Evolutionary conservation across 352 stramenopile genomes (phyloP).

Genomic region (Globisporangium nagaii): DNA sequence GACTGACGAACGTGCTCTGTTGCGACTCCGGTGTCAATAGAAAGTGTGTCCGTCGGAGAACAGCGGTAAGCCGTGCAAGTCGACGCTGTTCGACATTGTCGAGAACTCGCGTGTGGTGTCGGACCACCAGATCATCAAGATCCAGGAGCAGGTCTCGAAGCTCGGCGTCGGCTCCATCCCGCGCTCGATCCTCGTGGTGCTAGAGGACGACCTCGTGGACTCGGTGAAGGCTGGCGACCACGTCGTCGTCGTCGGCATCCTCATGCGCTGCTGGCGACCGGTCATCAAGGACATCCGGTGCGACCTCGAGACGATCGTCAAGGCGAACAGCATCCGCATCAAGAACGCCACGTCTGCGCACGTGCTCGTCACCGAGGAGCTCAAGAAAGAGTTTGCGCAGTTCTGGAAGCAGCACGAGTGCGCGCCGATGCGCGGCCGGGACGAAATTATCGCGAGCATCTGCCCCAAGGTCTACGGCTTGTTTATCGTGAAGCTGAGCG

Average conservation of each 20-base stretch:
- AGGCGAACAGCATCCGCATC: conserved; percentile 65
- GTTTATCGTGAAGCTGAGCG: conserved; percentile 89
- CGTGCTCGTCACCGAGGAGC: conserved; percentile 67
- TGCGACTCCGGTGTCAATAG: no score
- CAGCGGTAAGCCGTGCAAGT: conserved; percentile 66
- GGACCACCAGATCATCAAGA: conserved; percentile 92
- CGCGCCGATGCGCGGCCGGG: conserved; percentile 56
- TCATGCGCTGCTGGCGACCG: conserved; percentile 92
- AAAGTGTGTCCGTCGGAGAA: conserved; percentile 46
- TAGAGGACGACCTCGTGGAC: conserved; percentile 86
- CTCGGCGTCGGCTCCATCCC: conserved; percentile 91
- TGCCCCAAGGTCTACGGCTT: conserved; percentile 95
- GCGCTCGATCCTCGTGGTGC: conserved; percentile 91
- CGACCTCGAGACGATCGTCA: conserved; percentile 86
- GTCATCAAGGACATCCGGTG: conserved; percentile 78
- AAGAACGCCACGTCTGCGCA: conserved; percentile 62
- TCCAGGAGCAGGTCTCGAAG: conserved; percentile 94
- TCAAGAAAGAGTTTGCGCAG: conserved; percentile 87
- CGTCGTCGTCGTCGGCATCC: conserved; percentile 89
- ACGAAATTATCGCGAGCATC: conserved; percentile 92
- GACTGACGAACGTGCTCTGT: neutral
- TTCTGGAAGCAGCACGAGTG: conserved; percentile 79
- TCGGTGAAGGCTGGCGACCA: conserved; percentile 94
- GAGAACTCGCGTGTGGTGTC: conserved; percentile 49
- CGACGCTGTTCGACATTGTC: conserved; percentile 61